These are phyloP conservation scores for Penicillium pulvis DNA, from an alignment of 495 filamentous ascomycete species.

Conservation along the genomic window DNA sequence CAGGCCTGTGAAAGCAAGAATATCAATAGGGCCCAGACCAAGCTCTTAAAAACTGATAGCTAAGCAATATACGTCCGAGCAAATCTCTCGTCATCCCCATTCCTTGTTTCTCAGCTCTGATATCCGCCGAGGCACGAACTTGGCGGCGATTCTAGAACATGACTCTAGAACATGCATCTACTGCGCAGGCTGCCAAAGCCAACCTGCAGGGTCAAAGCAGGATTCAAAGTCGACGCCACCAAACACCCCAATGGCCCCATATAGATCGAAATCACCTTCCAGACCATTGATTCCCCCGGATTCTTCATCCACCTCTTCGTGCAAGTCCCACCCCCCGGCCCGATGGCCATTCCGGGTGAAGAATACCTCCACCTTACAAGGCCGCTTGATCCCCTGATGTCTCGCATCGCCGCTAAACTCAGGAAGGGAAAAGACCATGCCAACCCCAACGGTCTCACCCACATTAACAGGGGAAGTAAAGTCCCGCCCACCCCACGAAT, in stretches of 20 bases:
- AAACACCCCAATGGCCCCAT: constrained; percentile 77
- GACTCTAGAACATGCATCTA: neutral
- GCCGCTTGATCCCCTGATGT: constrained; percentile 9
- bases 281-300: constrained; percentile 70
- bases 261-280: constrained; percentile 79
- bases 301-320: constrained; percentile 77
- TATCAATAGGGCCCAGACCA: neutral
- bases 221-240: constrained; percentile 72
- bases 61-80: neutral
- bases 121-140: neutral
- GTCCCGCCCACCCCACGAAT: constrained; percentile 76
- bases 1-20: neutral
- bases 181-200: constrained; percentile 39
- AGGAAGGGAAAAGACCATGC: constrained; percentile 64
- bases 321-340: constrained; percentile 74
- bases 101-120: neutral
- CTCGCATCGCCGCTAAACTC: constrained; percentile 20
- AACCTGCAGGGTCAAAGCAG: constrained; percentile 57
- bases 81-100: no score
- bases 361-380: constrained; percentile 63
- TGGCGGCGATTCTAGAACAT: neutral
- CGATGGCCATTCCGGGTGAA: constrained; percentile 71
- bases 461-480: constrained; percentile 60
- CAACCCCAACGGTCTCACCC: constrained; percentile 64
- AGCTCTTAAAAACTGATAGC: neutral